A percentile compares a stretch with the other conserved stretches of the same genome.
Conservation (phyloP, 768 basidiomycete species). For the Aureoboletus auriporus region DNA sequence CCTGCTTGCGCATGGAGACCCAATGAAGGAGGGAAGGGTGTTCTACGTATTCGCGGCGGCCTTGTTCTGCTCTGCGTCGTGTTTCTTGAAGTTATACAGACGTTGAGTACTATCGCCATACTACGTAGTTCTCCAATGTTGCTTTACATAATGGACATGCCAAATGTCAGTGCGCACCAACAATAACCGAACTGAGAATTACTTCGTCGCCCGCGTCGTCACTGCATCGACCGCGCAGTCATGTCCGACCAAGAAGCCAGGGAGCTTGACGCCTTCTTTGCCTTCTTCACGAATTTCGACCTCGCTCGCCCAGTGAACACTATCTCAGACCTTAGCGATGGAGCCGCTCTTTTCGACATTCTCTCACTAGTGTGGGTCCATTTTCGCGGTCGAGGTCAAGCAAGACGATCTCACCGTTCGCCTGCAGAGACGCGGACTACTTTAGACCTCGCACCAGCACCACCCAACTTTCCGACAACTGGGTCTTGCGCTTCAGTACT, state of each 20-base stretch:
- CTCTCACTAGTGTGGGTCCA: constrained; percentile 67
- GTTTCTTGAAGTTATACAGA: constrained; percentile 25
- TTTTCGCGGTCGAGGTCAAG: background rate
- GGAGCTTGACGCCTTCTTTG: constrained; percentile 78
- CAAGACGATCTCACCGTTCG: constrained; percentile 7
- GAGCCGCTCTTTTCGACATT: constrained; percentile 69
- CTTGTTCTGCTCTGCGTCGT: constrained; percentile 32
- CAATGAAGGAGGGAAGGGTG: constrained; percentile 73
- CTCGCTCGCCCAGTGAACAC: constrained; percentile 60
- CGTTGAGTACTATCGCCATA: constrained; percentile 8
- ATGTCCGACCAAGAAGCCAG: constrained; percentile 44
- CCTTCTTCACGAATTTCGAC: constrained; percentile 73
- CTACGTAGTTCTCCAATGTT: background rate
- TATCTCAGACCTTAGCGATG: constrained; percentile 75
- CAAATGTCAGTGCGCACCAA: background rate
- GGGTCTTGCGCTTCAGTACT: constrained; percentile 81
- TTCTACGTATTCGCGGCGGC: constrained; percentile 80
- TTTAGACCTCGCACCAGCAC: constrained; percentile 63
- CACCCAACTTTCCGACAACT: constrained; percentile 73
- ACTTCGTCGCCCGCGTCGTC: constrained; percentile 2
- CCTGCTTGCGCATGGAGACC: constrained; percentile 56
- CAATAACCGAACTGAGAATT: background rate
- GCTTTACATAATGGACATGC: constrained; percentile 23
- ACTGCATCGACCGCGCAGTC: background rate
- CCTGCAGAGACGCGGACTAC: constrained; percentile 68